Evolutionary conservation across 2,329 filamentous ascomycete genomes (phyloP).

Genomic region (Phialophora verrucosa): DNA sequence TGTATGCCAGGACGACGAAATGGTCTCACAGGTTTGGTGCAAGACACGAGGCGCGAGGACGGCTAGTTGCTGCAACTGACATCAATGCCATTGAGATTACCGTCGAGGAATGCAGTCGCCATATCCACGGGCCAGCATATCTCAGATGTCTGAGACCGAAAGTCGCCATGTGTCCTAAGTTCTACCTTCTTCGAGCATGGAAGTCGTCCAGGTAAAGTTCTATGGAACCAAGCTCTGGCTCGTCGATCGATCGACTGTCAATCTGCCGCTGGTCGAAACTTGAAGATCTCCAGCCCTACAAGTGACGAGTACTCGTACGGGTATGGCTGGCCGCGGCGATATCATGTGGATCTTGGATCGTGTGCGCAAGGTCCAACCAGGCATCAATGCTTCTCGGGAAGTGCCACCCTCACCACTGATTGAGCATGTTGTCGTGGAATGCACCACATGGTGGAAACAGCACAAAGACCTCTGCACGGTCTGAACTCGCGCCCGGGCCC

Average conservation of each 20-base stretch:
- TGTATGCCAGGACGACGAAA: not conserved
- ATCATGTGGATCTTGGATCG: conserved; percentile 1
- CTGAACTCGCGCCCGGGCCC: not conserved
- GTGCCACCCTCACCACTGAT: not conserved
- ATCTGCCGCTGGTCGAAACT: not conserved
- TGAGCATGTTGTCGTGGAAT: conserved; percentile 4
- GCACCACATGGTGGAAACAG: not conserved
- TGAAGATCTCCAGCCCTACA: not conserved
- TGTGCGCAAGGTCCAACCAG: conserved; percentile 5
- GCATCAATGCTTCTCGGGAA: conserved; percentile 18
- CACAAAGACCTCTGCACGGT: not conserved
- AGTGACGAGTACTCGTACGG: not conserved
- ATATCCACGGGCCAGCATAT: not conserved
- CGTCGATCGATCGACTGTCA: not conserved
- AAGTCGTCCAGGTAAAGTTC: conserved; percentile 6
- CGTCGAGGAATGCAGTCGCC: not conserved
- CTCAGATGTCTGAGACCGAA: not conserved
- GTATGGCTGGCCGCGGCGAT: too few species aligned
- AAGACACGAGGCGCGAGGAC: not conserved
- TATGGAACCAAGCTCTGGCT: not conserved
- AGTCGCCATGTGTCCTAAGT: not conserved
- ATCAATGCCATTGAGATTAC: not conserved
- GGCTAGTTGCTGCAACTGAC: not conserved
- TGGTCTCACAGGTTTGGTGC: not conserved
- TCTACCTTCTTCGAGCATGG: not conserved